These are phyloP conservation scores for Fusarium pseudonygamai DNA, from an alignment of 2,329 filamentous ascomycete species.

Conservation along the genomic window DNA sequence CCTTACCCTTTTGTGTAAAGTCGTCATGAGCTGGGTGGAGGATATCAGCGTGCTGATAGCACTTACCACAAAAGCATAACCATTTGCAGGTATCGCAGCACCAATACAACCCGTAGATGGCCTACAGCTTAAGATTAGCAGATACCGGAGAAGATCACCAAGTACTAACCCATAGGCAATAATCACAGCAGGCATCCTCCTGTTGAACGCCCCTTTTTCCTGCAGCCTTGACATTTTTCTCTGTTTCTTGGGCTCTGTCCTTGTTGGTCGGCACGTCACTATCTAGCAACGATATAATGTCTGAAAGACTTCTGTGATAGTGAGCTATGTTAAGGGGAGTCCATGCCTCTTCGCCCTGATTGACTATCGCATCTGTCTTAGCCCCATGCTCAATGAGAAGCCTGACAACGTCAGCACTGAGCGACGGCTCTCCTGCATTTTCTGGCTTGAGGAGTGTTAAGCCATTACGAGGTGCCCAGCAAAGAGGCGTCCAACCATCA, in stretches of 20 bases:
- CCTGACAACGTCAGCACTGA: background rate
- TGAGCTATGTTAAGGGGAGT: background rate
- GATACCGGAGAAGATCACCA: too few relatives aligned
- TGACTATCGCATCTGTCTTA: background rate
- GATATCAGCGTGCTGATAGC: background rate
- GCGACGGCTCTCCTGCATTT: background rate
- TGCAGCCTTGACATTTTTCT: background rate
- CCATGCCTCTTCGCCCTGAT: background rate
- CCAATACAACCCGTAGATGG: background rate
- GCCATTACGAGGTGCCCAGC: background rate
- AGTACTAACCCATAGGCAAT: background rate
- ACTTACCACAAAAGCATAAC: background rate
- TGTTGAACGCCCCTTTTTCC: fast-evolving
- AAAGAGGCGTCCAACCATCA: constrained; percentile 16
- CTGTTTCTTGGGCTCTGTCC: fast-evolving
- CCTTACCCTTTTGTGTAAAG: background rate
- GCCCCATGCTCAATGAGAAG: constrained; percentile 11
- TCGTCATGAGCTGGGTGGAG: background rate
- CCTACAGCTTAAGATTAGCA: background rate
- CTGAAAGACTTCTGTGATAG: background rate
- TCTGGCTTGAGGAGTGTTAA: too few relatives aligned
- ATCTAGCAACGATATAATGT: fast-evolving
- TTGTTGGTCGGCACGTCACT: fast-evolving
- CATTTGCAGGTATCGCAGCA: background rate
- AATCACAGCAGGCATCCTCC: background rate